Base-by-base conservation (phyloP, 192 early-diverging fungal species). In the Coemansia sp. region DNA sequence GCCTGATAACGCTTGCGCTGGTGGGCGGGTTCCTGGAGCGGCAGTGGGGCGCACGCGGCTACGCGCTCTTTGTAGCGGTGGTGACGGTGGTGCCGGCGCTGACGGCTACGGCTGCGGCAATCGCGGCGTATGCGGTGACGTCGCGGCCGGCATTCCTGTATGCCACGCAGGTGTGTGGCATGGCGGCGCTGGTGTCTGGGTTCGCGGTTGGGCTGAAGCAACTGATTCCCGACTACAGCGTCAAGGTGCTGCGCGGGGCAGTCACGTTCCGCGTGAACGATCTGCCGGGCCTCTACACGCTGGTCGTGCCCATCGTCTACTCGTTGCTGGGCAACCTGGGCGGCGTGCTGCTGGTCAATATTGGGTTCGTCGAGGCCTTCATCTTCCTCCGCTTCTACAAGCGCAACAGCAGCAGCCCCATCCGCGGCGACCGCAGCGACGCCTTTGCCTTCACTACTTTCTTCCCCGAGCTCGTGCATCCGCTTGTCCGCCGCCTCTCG, bases 151-250 rank as follows among this genome's bases (percentile, higher is more conserved):
- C 52, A 21, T 47, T 77, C 0, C 65, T 83, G 53, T 83, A 83
- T 18, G 45, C 56, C 11, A 72, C 67, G 43, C 68, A 56, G 44
- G 32, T 91, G 47, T 85, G 89, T 70, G 96, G 96, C 5, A 70
- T 95, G 75, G 78, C 86, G 37, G 90, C 76, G 38, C 72, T 96
- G 7, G 64, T 94, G 13, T 81, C 86, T 41, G 92, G 86, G 48
- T 93, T 94, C 50, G 71, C 94, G 2, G 91, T 96, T 26, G 92
- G 91, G 13, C 94, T 96, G 73, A 96, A 96, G 72, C 90, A 95
- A 62, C 70, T 94, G 9, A 86, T 95, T 16, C 96, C 96, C 0
- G 96, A 98, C 63, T 92, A 98, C 74, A 65, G 79, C 21, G 66
- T 96, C 47, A 88, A 83, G 63, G 59, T 95, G 13, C 85, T 90